Evolutionary conservation across 139 green algal species (phyloP), one percentile per base, ranked within the genome.

Genomic region (Zygnema cylindricum): DNA sequence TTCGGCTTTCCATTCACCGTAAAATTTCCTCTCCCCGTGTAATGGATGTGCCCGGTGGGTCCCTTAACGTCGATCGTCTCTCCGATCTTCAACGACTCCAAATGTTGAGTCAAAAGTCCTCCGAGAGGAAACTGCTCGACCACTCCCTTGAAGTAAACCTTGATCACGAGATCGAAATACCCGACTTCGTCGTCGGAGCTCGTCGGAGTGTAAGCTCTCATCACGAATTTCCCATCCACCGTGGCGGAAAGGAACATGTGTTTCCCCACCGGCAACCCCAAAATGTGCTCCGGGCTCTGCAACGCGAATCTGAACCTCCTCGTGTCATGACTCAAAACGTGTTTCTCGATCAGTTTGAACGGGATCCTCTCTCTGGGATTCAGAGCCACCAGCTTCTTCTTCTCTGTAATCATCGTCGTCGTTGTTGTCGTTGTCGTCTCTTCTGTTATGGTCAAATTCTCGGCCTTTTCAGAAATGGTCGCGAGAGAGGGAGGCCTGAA

Each of bases 141-240:
- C 88, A 96, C 93, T 87, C 95, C 95, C 55, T 76, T 87, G 38
- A 92, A 94, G 91, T 95, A 95, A 40, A 91, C 36, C 95, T 99
- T 99, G 86, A 99, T 94, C 2, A 99, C 95, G 77, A 99, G 94
- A 90, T 99, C 97, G 76, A 99, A 96, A 86, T 96, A 94, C 0
- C 97, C 97, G 1, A 95, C 55, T n/a, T 43, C 69, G 49, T 98
- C 94, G 43, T 98, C 94, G 2, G 43, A 86, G 54, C 39, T 86
- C 69, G 94, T 97, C 41, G 97, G 97, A 25, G 97, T 99, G 96
- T 99, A 99, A 1, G 97, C 96, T 0, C 97, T 94, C 95, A 97
- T 96, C 32, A 99, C 95, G 22, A 93, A 94, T 94, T 99, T 96
- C 36, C 95, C 96, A 11, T 94, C 93, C 23, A 97, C 92, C 32